phyloP scores from a whole-genome alignment of 129 eudicot species.

The Escallonia herrerae region DNA sequence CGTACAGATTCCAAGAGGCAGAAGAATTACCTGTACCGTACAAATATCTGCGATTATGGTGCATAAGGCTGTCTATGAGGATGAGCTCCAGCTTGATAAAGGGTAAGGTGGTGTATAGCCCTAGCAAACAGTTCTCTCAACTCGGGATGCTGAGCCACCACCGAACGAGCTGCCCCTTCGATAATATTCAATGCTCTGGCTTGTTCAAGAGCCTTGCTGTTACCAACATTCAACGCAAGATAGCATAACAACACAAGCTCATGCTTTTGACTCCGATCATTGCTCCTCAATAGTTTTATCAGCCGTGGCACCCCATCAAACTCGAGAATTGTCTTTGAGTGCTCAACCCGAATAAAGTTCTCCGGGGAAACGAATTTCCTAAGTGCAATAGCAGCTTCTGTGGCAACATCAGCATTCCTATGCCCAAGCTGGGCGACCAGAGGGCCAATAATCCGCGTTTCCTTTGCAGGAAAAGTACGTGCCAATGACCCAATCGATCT shows the following conservation, averaged over 20 bases:
- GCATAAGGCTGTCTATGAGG: constrained; percentile 24
- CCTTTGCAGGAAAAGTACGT: constrained; percentile 71
- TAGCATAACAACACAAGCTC: constrained; percentile 54
- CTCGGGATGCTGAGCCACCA: constrained; percentile 47
- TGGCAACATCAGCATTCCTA: constrained; percentile 28
- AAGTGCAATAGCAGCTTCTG: constrained; percentile 52
- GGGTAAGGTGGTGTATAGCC: constrained; percentile 49
- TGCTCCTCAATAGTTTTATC: constrained; percentile 38
- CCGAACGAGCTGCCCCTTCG: constrained; percentile 46
- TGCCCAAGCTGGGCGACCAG: constrained; percentile 46
- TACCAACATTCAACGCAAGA: constrained; percentile 54
- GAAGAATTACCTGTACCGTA: too few relatives aligned
- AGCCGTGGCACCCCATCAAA: constrained; percentile 42
- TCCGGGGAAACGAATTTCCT: constrained; percentile 54
- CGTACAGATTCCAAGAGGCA: too few relatives aligned
- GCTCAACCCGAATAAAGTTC: constrained; percentile 52
- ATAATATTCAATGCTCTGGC: constrained; percentile 52
- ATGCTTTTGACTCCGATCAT: constrained; percentile 29
- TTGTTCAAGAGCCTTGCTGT: constrained; percentile 52
- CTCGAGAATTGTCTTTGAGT: constrained; percentile 60
- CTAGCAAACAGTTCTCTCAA: constrained; percentile 42
- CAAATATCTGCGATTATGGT: constrained; percentile 3
- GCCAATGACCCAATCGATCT: constrained; percentile 68
- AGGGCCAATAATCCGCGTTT: constrained; percentile 55
- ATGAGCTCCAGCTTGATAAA: constrained; percentile 53